These are phyloP conservation scores for Aspergillus ochraceoroseus DNA, from an alignment of 2,329 filamentous ascomycete species.

Conservation along the genomic window DNA sequence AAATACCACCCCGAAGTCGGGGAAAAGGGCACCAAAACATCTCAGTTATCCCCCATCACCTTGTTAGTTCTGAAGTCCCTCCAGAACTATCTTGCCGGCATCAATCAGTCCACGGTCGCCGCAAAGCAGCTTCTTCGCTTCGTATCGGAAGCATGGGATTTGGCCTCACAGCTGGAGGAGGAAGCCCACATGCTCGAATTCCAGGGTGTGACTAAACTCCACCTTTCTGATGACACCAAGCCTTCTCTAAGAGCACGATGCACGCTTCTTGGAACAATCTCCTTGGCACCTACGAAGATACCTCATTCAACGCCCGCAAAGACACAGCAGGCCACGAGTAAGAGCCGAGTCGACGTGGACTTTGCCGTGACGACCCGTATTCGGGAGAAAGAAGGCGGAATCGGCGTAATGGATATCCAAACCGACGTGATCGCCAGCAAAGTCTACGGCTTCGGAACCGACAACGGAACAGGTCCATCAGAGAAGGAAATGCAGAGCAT, in stretches of 20 bases:
- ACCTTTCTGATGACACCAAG: constrained; percentile 27
- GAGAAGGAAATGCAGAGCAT: constrained; percentile 37
- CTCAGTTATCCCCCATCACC: constrained; percentile 34
- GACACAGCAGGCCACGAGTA: constrained; percentile 12
- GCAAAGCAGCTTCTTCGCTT: constrained; percentile 40
- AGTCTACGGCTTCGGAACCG: constrained; percentile 39
- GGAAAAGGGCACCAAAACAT: constrained; percentile 10
- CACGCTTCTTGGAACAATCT: constrained; percentile 33
- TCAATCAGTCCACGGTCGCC: constrained; percentile 33
- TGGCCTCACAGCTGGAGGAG: constrained; percentile 38
- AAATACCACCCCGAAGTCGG: constrained; percentile 28
- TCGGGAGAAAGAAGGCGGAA: constrained; percentile 13
- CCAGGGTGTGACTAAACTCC: constrained; percentile 42
- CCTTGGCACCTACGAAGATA: constrained; percentile 14
- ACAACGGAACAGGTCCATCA: constrained; percentile 27
- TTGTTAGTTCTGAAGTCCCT: constrained; percentile 43
- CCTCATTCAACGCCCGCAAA: constrained; percentile 2
- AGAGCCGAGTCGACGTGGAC: constrained; percentile 37
- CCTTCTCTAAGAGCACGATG: constrained; percentile 36
- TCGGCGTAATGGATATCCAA: constrained; percentile 34
- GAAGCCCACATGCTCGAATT: constrained; percentile 45
- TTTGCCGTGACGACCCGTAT: constrained; percentile 36
- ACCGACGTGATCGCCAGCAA: constrained; percentile 39
- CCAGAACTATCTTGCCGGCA: constrained; percentile 34
- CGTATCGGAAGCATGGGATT: constrained; percentile 43